Evolutionary conservation across 2,329 filamentous ascomycete genomes (phyloP).

Genomic region (Mycosphaerella sp.): DNA sequence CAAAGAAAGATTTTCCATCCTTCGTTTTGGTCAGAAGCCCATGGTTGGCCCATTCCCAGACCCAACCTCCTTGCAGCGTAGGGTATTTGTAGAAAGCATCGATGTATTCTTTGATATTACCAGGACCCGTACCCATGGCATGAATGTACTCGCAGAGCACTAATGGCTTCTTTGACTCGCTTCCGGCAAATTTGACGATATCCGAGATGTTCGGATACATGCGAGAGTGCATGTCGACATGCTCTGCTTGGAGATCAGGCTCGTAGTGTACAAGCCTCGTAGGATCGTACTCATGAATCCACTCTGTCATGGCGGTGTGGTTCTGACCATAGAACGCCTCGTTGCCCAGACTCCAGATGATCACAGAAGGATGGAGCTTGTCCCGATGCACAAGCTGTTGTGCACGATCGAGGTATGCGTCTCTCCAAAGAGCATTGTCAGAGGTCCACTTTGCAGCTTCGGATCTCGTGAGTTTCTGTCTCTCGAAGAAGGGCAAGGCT

Average conservation of each 20-base stretch:
- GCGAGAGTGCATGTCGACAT: conserved; percentile 59
- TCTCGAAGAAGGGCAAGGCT: conserved; percentile 44
- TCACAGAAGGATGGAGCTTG: conserved; percentile 63
- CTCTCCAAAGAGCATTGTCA: conserved; percentile 55
- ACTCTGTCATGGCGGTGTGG: conserved; percentile 61
- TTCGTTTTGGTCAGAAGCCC: conserved; percentile 38
- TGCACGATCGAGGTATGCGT: conserved; percentile 62
- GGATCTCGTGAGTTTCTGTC: conserved; percentile 47
- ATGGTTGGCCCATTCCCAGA: conserved; percentile 45
- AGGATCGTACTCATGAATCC: conserved; percentile 52
- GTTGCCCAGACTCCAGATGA: conserved; percentile 69
- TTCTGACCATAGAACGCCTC: conserved; percentile 67
- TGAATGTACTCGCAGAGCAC: conserved; percentile 52
- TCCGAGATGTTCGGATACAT: conserved; percentile 57
- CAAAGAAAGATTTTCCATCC: conserved; percentile 37
- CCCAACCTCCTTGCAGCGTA: conserved; percentile 56
- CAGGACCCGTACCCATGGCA: conserved; percentile 70
- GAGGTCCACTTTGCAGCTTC: conserved; percentile 54
- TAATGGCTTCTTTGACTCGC: conserved; percentile 45
- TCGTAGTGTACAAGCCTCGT: conserved; percentile 61
- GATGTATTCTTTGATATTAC: conserved; percentile 62
- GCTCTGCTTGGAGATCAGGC: conserved; percentile 53
- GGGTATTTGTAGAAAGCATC: conserved; percentile 55
- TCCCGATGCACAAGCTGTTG: conserved; percentile 59
- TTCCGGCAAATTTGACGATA: conserved; percentile 43